Conservation (phyloP, 495 filamentous ascomycete species). For the Platismatia glauca region DNA sequence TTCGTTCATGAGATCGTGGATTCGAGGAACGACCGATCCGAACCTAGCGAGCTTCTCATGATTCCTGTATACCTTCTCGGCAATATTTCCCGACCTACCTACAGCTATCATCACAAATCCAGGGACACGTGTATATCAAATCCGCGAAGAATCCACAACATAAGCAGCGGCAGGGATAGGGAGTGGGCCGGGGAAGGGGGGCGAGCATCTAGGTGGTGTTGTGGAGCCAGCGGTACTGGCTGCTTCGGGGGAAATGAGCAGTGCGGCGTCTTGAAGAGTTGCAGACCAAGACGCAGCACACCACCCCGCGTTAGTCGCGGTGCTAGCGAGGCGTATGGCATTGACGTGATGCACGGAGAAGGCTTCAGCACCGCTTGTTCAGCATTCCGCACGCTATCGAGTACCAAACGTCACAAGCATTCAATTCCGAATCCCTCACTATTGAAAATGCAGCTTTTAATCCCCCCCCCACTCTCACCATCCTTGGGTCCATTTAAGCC, state of each 20-base stretch:
- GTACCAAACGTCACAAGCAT: too few species aligned
- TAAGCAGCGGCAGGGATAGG: constrained; percentile 47
- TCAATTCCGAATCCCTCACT: background rate
- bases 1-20: too few species aligned
- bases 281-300: too few species aligned
- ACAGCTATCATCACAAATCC: too few species aligned
- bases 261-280: background rate
- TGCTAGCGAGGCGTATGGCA: background rate
- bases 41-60: too few species aligned
- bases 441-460: background rate
- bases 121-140: constrained; percentile 56
- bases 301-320: background rate
- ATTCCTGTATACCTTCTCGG: too few species aligned
- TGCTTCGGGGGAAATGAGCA: background rate
- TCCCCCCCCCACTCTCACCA: background rate
- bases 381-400: background rate
- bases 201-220: background rate
- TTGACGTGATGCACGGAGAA: background rate
- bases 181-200: background rate
- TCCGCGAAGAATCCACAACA: constrained; percentile 73
- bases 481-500: background rate
- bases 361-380: background rate
- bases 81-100: too few species aligned
- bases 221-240: background rate
- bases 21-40: too few species aligned